These are phyloP conservation scores for Yarrowia sp. DNA, from an alignment of 805 yeast species.

Conservation along the genomic window DNA sequence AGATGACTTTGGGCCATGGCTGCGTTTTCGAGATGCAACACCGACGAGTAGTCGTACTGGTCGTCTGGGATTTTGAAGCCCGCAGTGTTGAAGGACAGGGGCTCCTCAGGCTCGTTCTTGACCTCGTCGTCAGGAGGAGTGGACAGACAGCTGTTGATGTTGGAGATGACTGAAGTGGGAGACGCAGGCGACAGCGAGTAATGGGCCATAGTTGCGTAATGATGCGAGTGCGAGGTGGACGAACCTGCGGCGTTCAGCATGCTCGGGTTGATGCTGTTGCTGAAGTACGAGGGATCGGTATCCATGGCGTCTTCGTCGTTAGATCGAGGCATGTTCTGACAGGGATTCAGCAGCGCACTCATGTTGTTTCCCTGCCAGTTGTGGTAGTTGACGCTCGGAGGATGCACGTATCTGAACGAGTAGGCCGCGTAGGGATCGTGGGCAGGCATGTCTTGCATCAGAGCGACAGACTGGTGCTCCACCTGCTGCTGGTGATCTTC, in stretches of 20 bases:
- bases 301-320: no score
- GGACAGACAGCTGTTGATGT: background rate
- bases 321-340: background rate
- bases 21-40: background rate
- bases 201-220: slow-evolving; percentile 16
- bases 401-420: slow-evolving; percentile 27
- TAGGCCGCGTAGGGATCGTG: slow-evolving; percentile 28
- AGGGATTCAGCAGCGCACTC: background rate
- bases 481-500: background rate
- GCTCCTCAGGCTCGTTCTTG: background rate
- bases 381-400: slow-evolving; percentile 17
- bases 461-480: background rate
- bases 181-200: slow-evolving; percentile 26
- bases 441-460: slow-evolving; percentile 9
- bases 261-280: slow-evolving; percentile 13
- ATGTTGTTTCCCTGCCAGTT: slow-evolving; percentile 1
- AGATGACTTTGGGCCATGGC: slow-evolving; percentile 4
- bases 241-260: background rate
- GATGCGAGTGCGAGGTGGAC: background rate
- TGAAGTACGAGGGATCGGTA: slow-evolving; percentile 13
- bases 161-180: slow-evolving; percentile 5
- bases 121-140: background rate
- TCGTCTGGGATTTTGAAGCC: slow-evolving; percentile 10
- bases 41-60: slow-evolving; percentile 1
- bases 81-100: background rate